Conservation (phyloP, 2,329 filamentous ascomycete genomes). For the Huntiella savannae region DNA sequence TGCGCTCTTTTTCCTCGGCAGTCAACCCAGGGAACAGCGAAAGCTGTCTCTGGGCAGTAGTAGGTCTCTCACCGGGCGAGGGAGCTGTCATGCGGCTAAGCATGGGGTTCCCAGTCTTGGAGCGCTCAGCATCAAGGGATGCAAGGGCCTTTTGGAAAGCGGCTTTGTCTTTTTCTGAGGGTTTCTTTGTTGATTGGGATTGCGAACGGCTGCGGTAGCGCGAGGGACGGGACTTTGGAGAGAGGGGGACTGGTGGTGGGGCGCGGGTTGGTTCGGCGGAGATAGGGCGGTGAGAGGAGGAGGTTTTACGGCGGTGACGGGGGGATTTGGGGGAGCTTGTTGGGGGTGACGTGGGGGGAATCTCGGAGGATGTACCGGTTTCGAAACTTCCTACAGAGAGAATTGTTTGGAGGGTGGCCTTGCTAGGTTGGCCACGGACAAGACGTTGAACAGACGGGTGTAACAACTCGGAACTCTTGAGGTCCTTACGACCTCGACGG, state of each 20-base stretch:
- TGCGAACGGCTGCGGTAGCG: conserved; percentile 1
- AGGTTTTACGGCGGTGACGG: no score
- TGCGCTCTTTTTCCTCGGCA: no score
- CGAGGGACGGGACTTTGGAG: background rate
- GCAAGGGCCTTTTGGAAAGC: conserved; percentile 11
- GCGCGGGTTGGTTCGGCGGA: background rate
- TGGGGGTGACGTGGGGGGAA: no score
- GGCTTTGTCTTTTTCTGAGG: background rate
- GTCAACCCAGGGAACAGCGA: no score
- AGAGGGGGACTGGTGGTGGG: background rate
- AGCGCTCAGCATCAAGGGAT: conserved; percentile 8
- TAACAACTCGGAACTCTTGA: conserved; percentile 19
- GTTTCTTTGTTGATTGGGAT: background rate
- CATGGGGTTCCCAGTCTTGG: conserved; percentile 9
- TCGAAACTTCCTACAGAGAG: conserved; percentile 30
- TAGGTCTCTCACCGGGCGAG: background rate
- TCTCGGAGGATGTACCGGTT: background rate
- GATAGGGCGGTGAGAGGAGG: no score
- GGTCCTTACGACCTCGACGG: conserved; percentile 17
- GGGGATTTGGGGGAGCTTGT: no score
- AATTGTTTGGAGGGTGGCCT: conserved; percentile 30
- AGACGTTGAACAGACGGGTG: conserved; percentile 17
- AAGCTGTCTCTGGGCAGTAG: background rate
- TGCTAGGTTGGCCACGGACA: conserved; percentile 23
- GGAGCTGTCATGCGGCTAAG: conserved; percentile 8